Evolutionary conservation across 345 rosid genomes (phyloP), one percentile per base, ranked within the genome.

Genomic region (Clarkia xantiana): DNA sequence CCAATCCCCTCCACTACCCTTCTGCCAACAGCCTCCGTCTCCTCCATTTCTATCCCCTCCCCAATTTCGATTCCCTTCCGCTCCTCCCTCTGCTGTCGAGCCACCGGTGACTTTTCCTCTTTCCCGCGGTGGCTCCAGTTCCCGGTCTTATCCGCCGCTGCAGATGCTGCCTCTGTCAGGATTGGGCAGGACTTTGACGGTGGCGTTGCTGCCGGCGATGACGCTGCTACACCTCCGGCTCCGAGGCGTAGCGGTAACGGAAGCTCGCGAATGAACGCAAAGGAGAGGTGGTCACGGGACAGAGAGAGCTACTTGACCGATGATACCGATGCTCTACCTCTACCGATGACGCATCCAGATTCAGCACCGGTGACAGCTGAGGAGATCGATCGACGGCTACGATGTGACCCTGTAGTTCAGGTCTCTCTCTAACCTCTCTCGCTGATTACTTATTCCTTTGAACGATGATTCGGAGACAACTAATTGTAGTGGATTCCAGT

Each of bases 261-360:
- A 17, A 54, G 75, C 40, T 62, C 57, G 14, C 76, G 74, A 23
- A 78, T 60, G 66, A 75, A 77, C 56, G 87, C 84, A 50, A 71
- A 54, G 68, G 85, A 84, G 64, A 61, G 60, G 14, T 89, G 97
- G 94, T 78, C 94, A 49, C 75, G 85, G 62, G 70, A 79, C 43
- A 64, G 86, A 20, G 77, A 78, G 74, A 85, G 91, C 68, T 89
- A 82, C 67, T 71, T 89, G 84, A 55, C 70, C 29, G 80, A 72
- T 43, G 68, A 80, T 58, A 61, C 43, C 20, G 97, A 90, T 17
- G 75, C 82, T 40, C 95, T 90, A 53, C 97, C 95, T 56, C 94
- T 90, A 2, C 97, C 97, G 43, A 86, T 90, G 95, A 76, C 91
- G 68, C 76, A 79, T 62, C 95, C 97, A 0, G 64, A 90, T 59